Evolutionary conservation across 176 grass and related monocot species (phyloP).

Genomic region (Melocanna baccifera): DNA sequence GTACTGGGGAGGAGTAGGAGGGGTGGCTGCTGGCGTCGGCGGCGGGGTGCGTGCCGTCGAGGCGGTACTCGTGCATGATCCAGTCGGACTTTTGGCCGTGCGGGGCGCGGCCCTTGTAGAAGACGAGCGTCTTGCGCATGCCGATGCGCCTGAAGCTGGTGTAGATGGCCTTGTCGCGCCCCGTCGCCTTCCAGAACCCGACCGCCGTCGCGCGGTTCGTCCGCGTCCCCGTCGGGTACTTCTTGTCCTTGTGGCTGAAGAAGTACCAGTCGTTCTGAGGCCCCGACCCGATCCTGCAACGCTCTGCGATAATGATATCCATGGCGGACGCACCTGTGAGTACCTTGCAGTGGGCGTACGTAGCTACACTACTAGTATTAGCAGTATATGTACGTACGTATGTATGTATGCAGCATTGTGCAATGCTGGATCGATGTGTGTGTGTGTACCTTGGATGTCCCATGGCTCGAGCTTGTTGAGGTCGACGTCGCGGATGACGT

Average conservation of each 20-base stretch:
- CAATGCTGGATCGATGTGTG: neutral
- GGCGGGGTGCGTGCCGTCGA: conserved; percentile 41
- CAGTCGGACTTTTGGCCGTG: conserved; percentile 87
- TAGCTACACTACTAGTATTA: too few relatives aligned
- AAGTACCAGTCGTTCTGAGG: conserved; percentile 94
- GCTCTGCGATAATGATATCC: conserved; percentile 38
- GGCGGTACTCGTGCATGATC: conserved; percentile 96
- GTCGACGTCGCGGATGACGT: conserved; percentile 86
- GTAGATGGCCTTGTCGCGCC: conserved; percentile 84
- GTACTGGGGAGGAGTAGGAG: conserved; percentile 41
- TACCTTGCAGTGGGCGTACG: neutral
- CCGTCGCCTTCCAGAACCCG: conserved; percentile 92
- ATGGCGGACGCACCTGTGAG: neutral
- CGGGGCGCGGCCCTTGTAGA: conserved; percentile 80
- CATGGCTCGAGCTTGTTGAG: conserved; percentile 97
- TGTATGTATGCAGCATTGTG: neutral
- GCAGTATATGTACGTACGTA: neutral
- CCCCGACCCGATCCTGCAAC: conserved; percentile 60
- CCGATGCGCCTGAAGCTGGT: conserved; percentile 50
- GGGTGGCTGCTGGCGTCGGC: neutral
- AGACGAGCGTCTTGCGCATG: conserved; percentile 93
- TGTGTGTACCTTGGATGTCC: conserved; percentile 72
- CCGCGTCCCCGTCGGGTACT: conserved; percentile 85
- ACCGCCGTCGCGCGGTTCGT: conserved; percentile 81
- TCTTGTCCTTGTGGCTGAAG: conserved; percentile 97